Evolutionary conservation across 495 filamentous ascomycete species (phyloP), one percentile per base, ranked within the genome.

Genomic region (Thermochaetoides thermophila): DNA sequence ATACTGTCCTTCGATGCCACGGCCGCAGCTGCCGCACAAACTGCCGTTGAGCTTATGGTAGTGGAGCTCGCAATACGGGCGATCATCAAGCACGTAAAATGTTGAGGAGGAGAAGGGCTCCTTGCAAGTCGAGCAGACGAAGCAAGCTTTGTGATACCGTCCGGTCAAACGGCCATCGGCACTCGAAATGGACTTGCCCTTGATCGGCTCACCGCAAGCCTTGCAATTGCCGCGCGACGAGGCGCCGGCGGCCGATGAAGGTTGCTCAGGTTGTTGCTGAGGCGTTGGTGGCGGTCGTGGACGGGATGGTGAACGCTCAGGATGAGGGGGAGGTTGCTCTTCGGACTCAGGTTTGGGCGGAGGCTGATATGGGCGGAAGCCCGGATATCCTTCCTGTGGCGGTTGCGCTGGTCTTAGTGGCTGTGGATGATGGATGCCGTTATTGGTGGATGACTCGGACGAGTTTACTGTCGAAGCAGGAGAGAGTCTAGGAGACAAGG

Each of bases 141-240:
- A 96, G 48, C 89, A 97, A 10, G 75, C 66, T 44, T 86, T 85
- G 55, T 97, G 89, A 47, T 94, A 97, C 22, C 84, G 75, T 1
- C 89, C 89, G 2, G 86, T 92, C 4, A 97, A 67, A 27, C 87
- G 79, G 14, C 91, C 91, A 42, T 95, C 89, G 1, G 86, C 85
- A 10, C 82, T 89, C 17, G 85, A 89, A 29, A 97, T 74, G 0
- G 86, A 94, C 52, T 93, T 95, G 13, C 89, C 89, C 27, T 69
- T 69, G 46, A 97, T 97, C 6, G 61, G 55, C 35, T 78, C 65
- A 17, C 69, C 62, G 52, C 89, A 97, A 3, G 81, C 83, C 34
- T 84, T 78, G 55, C 89, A 97, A 29, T 69, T 73, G 6, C 84
- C 82, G 35, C 85, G 84, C 21, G 21, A 6, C 6, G 6, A 11